Conservation (phyloP, 257 asterid genomes). For the Penstemon eatonii region DNA sequence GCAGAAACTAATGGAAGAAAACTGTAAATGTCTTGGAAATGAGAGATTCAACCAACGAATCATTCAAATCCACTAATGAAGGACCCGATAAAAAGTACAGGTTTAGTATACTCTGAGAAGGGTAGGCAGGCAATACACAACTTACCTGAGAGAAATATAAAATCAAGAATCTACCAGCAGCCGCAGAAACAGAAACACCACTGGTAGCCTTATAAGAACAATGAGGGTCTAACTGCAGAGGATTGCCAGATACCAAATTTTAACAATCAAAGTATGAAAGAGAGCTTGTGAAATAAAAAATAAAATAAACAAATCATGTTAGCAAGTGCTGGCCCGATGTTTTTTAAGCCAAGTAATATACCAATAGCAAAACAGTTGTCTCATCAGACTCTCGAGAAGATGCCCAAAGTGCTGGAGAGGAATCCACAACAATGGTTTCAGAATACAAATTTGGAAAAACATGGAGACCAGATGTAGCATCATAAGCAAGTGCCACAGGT, state of each 20-base stretch:
- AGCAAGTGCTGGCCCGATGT: conserved; percentile 17
- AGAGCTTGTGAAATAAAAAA: conserved; percentile 17
- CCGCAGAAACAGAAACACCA: conserved; percentile 58
- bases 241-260: conserved; percentile 25
- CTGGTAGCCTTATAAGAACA: conserved; percentile 80
- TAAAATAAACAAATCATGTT: not conserved
- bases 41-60: conserved; percentile 16
- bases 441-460: conserved; percentile 84
- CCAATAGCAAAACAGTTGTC: conserved; percentile 75
- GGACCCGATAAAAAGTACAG: conserved; percentile 1
- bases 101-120: conserved; percentile 19
- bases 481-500: conserved; percentile 98
- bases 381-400: conserved; percentile 69
- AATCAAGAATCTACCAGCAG: conserved; percentile 88
- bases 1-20: conserved; percentile 6
- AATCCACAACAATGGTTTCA: conserved; percentile 84
- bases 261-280: conserved; percentile 6
- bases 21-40: not conserved
- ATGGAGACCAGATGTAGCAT: conserved; percentile 85
- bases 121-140: conserved; percentile 17
- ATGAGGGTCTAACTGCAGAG: conserved; percentile 91
- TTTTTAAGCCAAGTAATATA: conserved; percentile 34
- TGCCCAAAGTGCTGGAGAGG: conserved; percentile 86
- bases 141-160: conserved; percentile 77
- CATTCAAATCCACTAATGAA: conserved; percentile 2